Conservation (phyloP, 2,329 filamentous ascomycete genomes). For the Talaromyces sp. region DNA sequence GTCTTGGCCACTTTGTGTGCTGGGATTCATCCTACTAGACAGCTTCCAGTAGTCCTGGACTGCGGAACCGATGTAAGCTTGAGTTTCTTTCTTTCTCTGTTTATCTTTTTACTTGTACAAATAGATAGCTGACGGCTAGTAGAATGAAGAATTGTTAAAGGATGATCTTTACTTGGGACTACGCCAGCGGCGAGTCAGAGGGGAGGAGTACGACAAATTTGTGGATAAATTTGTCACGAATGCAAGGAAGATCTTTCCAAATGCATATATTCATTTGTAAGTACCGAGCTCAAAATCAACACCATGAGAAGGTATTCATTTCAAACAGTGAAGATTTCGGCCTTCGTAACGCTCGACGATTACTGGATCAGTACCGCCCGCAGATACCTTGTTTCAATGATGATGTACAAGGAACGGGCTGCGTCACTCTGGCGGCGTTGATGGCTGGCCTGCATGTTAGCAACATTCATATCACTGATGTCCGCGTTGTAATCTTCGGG, state of each 20-base stretch:
- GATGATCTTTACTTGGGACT: constrained; percentile 79
- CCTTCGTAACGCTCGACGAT: constrained; percentile 66
- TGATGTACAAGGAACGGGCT: constrained; percentile 84
- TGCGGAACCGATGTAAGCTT: constrained; percentile 67
- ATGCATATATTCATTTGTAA: constrained; percentile 76
- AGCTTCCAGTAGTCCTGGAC: constrained; percentile 76
- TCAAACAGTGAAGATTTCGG: constrained; percentile 68
- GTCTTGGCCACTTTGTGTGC: constrained; percentile 79
- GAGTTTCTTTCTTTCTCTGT: not conserved
- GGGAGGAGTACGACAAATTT: constrained; percentile 70
- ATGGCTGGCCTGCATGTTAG: constrained; percentile 70
- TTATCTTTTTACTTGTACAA: not conserved
- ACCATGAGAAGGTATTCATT: not conserved
- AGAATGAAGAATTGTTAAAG: constrained; percentile 67
- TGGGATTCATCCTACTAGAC: constrained; percentile 76
- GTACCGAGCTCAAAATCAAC: constrained; percentile 3
- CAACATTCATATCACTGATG: constrained; percentile 61
- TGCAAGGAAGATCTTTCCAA: constrained; percentile 66
- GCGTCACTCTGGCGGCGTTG: constrained; percentile 78
- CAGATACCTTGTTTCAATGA: constrained; percentile 84
- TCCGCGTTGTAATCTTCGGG: constrained; percentile 72
- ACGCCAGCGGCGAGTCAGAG: constrained; percentile 60
- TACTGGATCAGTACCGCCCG: constrained; percentile 70
- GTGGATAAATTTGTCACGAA: constrained; percentile 69
- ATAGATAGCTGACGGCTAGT: not conserved